Base-by-base conservation (phyloP, 371 early-diverging fungal species). In the Rhizopus arrhizus region DNA sequence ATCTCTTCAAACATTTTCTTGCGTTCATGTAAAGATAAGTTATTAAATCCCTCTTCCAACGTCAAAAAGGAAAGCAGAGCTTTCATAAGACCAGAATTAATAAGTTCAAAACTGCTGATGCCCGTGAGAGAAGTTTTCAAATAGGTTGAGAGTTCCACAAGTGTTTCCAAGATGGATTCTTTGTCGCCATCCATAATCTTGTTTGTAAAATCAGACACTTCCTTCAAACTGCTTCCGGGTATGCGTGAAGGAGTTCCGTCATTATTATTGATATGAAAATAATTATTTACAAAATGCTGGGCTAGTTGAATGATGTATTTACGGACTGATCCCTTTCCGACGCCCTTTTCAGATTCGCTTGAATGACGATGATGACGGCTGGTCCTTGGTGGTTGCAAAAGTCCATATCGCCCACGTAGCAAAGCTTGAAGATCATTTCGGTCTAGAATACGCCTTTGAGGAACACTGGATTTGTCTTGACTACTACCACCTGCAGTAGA, bases 61-160 rank as follows among this genome's bases (percentile, higher is more conserved):
- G 83, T 82, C 52, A 90, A 62, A 59, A 83, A 88, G 7, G 65
- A 59, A 15, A 82, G 58, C 5, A 90, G 59, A 11, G 82, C 75
- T 33, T 81, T 85, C 40, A 92, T 68, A 29, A 94, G 58, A 0
- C 92, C 91, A 53, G 93, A 91, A 55, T 86, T 89, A 52, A 88
- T 69, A 46, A 94, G 72, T 70, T 95, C 95, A 65, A 89, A 91
- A 10, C 89, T 88, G n/a, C 93, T 93, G 42, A 91, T 81, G 5
- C 91, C 87, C 50, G 70, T 66, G 0, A 62, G 54, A 49, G 62
- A 74, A 13, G 47, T 68, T 62, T 61, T 65, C 15, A 75, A 67
- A 56, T 70, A 72, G 42, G 34, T 47, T n/a, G 56, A 69, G 46
- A 68, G 74, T 38, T 46, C 53, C 42, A 11, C 28, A 53, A 64